Percentiles rank a stretch among this genome's conserved stretches.
Evolutionary conservation across 2,329 filamentous ascomycete genomes (phyloP).

Genomic region (Sarocladiaceae sp.): DNA sequence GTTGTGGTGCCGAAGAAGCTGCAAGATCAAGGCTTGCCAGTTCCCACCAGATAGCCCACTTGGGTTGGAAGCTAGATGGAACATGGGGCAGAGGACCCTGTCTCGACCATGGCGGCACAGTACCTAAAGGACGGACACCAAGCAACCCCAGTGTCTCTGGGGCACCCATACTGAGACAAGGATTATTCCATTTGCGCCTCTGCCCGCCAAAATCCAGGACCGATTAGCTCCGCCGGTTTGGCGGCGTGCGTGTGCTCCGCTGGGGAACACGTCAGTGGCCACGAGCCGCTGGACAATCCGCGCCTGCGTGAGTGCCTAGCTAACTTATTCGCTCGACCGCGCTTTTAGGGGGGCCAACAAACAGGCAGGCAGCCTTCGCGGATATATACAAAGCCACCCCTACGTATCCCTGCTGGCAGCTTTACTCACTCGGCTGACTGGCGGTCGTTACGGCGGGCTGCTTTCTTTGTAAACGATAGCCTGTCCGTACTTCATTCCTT

Average conservation of each 20-base stretch:
- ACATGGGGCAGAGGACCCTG: constrained; percentile 4
- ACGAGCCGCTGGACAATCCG: not conserved
- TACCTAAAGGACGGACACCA: constrained; percentile 5
- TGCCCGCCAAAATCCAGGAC: not conserved
- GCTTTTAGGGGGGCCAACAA: not conserved
- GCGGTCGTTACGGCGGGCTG: not conserved
- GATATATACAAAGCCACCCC: constrained; percentile 10
- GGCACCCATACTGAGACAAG: not conserved
- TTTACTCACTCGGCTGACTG: not conserved
- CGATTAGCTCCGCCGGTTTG: constrained; percentile 4
- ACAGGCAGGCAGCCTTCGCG: not conserved
- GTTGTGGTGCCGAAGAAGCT: constrained; percentile 3
- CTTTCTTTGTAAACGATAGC: not conserved
- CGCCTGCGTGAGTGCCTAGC: not conserved
- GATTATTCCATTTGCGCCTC: not conserved
- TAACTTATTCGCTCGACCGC: not conserved
- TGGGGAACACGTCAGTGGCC: constrained; percentile 7
- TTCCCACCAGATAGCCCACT: constrained; percentile 6
- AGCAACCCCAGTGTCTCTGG: not conserved
- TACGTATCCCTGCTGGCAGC: constrained; percentile 4
- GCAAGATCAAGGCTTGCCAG: not conserved
- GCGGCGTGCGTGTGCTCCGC: not conserved
- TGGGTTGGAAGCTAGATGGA: constrained; percentile 7
- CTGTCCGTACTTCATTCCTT: not conserved
- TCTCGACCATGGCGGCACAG: constrained; percentile 9